These are phyloP conservation scores for Coemansia sp. DNA, from an alignment of 192 early-diverging fungal genomes.

Conservation along the genomic window DNA sequence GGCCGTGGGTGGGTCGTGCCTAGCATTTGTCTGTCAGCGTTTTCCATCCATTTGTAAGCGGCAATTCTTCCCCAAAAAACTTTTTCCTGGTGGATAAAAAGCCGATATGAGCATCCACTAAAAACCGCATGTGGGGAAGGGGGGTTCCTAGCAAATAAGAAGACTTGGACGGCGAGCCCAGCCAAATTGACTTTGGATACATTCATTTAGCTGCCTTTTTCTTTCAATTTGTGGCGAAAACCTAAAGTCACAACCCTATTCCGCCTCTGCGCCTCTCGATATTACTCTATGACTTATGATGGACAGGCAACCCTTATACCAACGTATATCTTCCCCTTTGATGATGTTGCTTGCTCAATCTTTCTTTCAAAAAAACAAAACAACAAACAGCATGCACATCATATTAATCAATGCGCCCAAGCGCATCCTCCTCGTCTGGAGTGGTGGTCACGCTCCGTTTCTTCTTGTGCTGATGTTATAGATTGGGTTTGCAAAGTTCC, in stretches of 20 bases:
- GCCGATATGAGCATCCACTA: no score
- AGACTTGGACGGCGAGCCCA: no score
- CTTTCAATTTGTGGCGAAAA: neutral
- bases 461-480: constrained; percentile 12
- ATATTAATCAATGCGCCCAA: constrained; percentile 1
- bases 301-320: no score
- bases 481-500: constrained; percentile 99
- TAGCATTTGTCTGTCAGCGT: neutral
- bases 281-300: no score
- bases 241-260: neutral
- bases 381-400: constrained; percentile 10
- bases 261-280: neutral
- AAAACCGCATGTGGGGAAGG: no score
- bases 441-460: constrained; percentile 8
- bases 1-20: neutral
- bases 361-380: constrained; percentile 22
- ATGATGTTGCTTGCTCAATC: constrained; percentile 1
- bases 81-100: no score
- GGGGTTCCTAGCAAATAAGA: no score
- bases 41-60: neutral
- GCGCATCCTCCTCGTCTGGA: neutral
- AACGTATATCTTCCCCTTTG: neutral
- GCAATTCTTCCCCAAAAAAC: neutral
- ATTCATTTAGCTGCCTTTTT: constrained; percentile 6
- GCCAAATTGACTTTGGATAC: neutral